These are phyloP conservation scores for Setaria viridis DNA, from an alignment of 202 grass and related monocot species.

Conservation along the genomic window DNA sequence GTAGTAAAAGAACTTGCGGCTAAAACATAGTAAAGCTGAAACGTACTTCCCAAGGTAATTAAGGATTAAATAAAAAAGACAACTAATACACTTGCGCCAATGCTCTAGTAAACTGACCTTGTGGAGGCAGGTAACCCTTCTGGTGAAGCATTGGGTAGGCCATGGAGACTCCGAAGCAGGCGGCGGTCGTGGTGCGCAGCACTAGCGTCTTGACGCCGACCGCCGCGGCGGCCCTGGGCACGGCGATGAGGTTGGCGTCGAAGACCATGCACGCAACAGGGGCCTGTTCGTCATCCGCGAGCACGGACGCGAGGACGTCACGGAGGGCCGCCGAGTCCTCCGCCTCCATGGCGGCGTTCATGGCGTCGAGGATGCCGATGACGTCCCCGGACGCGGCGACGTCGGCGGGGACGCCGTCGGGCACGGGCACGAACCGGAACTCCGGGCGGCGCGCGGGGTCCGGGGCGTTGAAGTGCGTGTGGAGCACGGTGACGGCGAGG, in stretches of 20 bases:
- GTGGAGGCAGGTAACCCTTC: slow-evolving; percentile 53
- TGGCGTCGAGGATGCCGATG: slow-evolving; percentile 24
- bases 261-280: slow-evolving; percentile 45
- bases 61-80: neutral
- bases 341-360: slow-evolving; percentile 53
- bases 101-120: slow-evolving; percentile 23
- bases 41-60: neutral
- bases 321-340: neutral
- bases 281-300: neutral
- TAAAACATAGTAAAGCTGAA: neutral
- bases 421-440: slow-evolving; percentile 43
- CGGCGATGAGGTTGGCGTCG: slow-evolving; percentile 45
- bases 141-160: slow-evolving; percentile 46
- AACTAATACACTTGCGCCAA: no score
- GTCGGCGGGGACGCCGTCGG: neutral
- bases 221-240: slow-evolving; percentile 34
- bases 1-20: neutral
- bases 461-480: slow-evolving; percentile 43
- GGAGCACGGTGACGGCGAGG: slow-evolving; percentile 53
- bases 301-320: slow-evolving; percentile 8
- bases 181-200: slow-evolving; percentile 52
- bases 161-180: slow-evolving; percentile 26
- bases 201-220: slow-evolving; percentile 50
- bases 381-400: neutral
- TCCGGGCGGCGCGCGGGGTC: slow-evolving; percentile 40